Evolutionary conservation across 108 stramenopile species (phyloP).

Genomic region (Aurantiochytrium sp.): DNA sequence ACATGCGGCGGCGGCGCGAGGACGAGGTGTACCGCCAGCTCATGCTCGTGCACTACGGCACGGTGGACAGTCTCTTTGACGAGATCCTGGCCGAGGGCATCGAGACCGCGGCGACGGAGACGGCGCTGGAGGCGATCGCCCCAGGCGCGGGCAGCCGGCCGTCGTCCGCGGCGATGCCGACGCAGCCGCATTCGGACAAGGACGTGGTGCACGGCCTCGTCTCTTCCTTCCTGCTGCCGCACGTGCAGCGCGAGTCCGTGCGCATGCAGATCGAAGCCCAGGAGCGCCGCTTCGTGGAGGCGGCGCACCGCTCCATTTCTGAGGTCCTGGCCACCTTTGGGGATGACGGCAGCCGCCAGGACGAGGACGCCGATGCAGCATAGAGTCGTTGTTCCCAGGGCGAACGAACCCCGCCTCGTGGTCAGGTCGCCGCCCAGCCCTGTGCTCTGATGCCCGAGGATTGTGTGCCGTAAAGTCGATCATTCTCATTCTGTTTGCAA

Average conservation of each 20-base stretch:
- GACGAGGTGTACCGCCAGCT: constrained; percentile 41
- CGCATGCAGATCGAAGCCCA: neutral
- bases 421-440: no score
- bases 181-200: neutral
- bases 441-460: no score
- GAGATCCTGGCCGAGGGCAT: constrained; percentile 1
- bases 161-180: neutral
- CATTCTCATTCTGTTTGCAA: no score
- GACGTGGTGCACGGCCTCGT: neutral
- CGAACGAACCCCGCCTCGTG: neutral
- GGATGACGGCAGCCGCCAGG: neutral
- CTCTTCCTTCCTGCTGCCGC: constrained; percentile 11
- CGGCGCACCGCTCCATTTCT: neutral
- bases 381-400: neutral
- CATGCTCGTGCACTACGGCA: constrained; percentile 18
- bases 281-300: constrained; percentile 12
- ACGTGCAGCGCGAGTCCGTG: constrained; percentile 10
- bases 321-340: neutral
- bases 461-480: no score
- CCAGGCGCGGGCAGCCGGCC: neutral
- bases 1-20: neutral
- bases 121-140: neutral
- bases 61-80: constrained; percentile 25
- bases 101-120: neutral
- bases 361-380: neutral